Conservation (phyloP, 768 basidiomycete species). For the Termitomyces sp. region DNA sequence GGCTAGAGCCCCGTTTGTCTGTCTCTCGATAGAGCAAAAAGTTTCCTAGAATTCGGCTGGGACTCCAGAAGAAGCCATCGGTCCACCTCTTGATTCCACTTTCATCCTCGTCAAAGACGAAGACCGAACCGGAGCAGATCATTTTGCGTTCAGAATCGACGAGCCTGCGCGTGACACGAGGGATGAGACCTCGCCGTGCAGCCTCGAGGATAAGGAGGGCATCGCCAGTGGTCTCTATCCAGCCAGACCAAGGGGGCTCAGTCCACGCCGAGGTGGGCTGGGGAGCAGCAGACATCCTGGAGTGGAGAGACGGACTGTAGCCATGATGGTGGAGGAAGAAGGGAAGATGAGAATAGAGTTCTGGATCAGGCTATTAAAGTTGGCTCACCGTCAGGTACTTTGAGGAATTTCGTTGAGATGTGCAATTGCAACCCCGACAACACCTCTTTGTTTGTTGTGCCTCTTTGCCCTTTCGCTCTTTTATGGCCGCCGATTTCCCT, state of each 20-base stretch:
- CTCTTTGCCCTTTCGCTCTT: conserved; percentile 11
- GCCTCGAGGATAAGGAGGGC: conserved; percentile 97
- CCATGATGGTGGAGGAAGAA: conserved; percentile 21
- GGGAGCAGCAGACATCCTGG: conserved; percentile 34
- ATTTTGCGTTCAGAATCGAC: conserved; percentile 91
- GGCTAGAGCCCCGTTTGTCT: conserved; percentile 73
- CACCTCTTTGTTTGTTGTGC: conserved; percentile 31
- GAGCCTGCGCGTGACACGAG: conserved; percentile 86
- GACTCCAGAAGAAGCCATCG: conserved; percentile 96
- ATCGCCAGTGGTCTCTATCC: conserved; percentile 94
- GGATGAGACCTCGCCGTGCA: conserved; percentile 84
- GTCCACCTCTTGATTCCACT: conserved; percentile 98
- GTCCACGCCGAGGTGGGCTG: conserved; percentile 57
- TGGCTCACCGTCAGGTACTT: conserved; percentile 66
- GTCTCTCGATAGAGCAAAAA: conserved; percentile 95
- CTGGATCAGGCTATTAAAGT: conserved; percentile 54
- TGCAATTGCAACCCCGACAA: conserved; percentile 41
- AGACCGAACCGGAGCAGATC: conserved; percentile 92
- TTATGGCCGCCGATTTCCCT: conserved; percentile 3
- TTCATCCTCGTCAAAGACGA: conserved; percentile 97
- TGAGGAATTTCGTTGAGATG: conserved; percentile 47
- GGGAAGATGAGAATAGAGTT: conserved; percentile 52
- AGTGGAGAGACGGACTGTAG: conserved; percentile 24
- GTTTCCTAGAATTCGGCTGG: conserved; percentile 89
- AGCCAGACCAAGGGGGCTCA: conserved; percentile 90